These are phyloP conservation scores for Bertia moriformis DNA, from an alignment of 2,329 filamentous ascomycete species.

Conservation along the genomic window DNA sequence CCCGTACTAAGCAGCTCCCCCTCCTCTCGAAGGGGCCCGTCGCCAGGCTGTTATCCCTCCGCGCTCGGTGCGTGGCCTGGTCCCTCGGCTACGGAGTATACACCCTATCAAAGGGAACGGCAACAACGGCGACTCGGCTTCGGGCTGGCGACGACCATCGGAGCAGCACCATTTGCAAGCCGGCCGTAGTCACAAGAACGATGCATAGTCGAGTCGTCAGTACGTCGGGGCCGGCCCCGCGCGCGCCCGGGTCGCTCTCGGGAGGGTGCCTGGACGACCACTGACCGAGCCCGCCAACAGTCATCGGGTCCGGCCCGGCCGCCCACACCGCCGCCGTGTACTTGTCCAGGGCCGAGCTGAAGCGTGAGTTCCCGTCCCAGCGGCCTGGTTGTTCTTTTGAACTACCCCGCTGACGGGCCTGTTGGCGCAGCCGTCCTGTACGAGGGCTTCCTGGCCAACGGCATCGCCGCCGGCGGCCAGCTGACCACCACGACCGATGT, in stretches of 20 bases:
- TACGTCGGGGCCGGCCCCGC: constrained; percentile 29
- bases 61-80: too few relatives aligned
- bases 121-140: too few relatives aligned
- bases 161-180: too few relatives aligned
- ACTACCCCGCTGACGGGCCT: background rate
- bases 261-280: constrained; percentile 4
- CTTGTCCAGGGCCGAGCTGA: constrained; percentile 81
- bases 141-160: too few relatives aligned
- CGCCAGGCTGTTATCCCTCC: too few relatives aligned
- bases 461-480: constrained; percentile 89
- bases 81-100: too few relatives aligned
- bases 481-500: constrained; percentile 95
- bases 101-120: too few relatives aligned
- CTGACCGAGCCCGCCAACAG: constrained; percentile 11
- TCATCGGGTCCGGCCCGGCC: constrained; percentile 87
- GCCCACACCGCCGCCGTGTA: constrained; percentile 97
- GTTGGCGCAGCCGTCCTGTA: constrained; percentile 70
- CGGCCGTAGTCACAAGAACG: too few relatives aligned
- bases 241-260: constrained; percentile 3
- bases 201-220: constrained; percentile 92
- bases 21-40: too few relatives aligned
- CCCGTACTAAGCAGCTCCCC: too few relatives aligned
- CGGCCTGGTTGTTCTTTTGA: background rate
- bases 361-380: constrained; percentile 40
- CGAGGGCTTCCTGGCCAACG: constrained; percentile 95